Percentiles rank a stretch among this genome's conserved stretches.
These are phyloP conservation scores for Collybia mongolica DNA, from an alignment of 768 basidiomycete species.

Conservation along the genomic window DNA sequence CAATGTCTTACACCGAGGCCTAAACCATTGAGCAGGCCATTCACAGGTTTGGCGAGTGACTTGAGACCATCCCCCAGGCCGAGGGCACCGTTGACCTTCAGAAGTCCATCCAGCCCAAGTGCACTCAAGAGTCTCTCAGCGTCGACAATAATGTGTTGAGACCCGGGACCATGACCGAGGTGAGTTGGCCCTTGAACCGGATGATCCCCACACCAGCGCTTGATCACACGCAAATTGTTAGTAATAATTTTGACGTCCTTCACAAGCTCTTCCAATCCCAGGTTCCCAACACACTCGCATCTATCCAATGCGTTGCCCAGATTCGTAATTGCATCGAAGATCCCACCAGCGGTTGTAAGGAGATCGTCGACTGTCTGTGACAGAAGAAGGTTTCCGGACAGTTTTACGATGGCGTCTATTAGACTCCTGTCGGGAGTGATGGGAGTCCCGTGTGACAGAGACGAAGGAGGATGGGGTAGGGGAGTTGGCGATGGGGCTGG, in stretches of 20 bases:
- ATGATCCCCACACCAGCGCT: conserved; percentile 9
- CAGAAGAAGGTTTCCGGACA: conserved; percentile 10
- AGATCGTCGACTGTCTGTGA: conserved; percentile 8
- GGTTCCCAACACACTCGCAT: conserved; percentile 9
- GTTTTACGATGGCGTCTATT: conserved; percentile 11
- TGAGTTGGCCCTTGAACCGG: not conserved
- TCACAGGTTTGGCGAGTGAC: not conserved
- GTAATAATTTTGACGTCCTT: conserved; percentile 9
- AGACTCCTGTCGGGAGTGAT: not conserved
- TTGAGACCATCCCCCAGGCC: conserved; percentile 2
- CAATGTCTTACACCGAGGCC: conserved; percentile 13
- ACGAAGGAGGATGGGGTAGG: too few relatives aligned
- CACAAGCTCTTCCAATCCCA: conserved; percentile 10
- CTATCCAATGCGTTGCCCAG: conserved; percentile 8
- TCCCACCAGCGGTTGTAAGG: conserved; percentile 5
- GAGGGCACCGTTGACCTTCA: conserved; percentile 9
- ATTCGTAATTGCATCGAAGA: conserved; percentile 4
- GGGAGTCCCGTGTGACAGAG: not conserved
- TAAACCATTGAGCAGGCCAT: conserved; percentile 8
- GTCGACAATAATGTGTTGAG: conserved; percentile 11
- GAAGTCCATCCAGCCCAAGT: conserved; percentile 9
- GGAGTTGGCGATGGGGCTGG: conserved; percentile 2
- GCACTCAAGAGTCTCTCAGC: conserved; percentile 11
- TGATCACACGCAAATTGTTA: conserved; percentile 10
- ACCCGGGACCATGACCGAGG: not conserved